Evolutionary conservation across 257 asterid genomes (phyloP).

Genomic region (Solanum etuberosum): DNA sequence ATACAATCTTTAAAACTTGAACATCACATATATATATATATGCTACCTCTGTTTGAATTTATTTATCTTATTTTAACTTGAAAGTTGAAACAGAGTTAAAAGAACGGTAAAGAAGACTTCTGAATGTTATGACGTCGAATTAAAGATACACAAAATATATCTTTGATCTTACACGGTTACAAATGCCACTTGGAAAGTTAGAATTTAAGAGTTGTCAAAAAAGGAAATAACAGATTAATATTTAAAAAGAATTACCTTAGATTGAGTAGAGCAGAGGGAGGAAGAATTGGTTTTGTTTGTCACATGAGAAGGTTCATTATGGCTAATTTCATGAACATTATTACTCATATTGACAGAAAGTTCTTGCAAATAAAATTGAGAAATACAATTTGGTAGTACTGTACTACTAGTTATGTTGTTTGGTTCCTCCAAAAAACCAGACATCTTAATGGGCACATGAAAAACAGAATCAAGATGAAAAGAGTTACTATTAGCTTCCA

Average conservation of each 20-base stretch:
- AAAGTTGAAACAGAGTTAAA: not conserved
- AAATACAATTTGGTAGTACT: not conserved
- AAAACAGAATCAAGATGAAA: constrained; percentile 12
- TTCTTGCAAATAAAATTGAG: constrained; percentile 9
- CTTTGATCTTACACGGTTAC: too few species aligned
- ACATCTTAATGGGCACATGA: constrained; percentile 4
- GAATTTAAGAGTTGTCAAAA: not conserved
- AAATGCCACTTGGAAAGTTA: too few species aligned
- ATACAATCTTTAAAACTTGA: not conserved
- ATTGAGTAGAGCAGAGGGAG: constrained; percentile 28
- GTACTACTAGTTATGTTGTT: not conserved
- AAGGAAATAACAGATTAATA: not conserved
- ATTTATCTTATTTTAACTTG: too few species aligned
- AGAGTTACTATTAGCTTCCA: constrained; percentile 22
- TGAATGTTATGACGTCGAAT: too few species aligned
- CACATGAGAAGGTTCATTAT: constrained; percentile 4
- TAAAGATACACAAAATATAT: too few species aligned
- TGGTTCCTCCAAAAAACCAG: constrained; percentile 20
- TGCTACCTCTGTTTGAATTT: too few species aligned
- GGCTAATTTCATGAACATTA: not conserved
- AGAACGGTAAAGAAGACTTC: too few species aligned
- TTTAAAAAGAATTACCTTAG: constrained; percentile 26
- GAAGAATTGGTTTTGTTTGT: constrained; percentile 29
- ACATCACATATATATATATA: too few species aligned
- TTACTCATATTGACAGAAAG: not conserved